These are phyloP conservation scores for Suillus ampliporus DNA, from an alignment of 768 basidiomycete species.

Conservation along the genomic window DNA sequence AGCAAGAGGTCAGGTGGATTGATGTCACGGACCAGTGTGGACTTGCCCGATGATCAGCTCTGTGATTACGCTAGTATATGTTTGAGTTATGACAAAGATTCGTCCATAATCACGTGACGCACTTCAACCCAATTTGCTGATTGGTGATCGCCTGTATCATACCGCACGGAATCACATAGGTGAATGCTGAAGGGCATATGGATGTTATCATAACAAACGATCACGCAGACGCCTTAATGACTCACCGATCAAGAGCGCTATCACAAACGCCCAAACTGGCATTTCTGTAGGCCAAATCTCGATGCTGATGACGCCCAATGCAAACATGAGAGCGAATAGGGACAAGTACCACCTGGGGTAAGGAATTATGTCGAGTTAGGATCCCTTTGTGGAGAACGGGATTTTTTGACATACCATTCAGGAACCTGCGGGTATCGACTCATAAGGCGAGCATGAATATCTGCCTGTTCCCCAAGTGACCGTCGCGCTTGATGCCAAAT, in stretches of 20 bases:
- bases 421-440: constrained; percentile 59
- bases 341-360: constrained; percentile 73
- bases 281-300: constrained; percentile 75
- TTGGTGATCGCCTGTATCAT: constrained; percentile 79
- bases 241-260: constrained; percentile 62
- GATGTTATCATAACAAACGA: neutral
- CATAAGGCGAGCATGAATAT: constrained; percentile 88
- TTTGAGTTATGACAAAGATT: constrained; percentile 3
- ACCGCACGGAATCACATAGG: constrained; percentile 58
- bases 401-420: neutral
- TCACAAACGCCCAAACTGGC: constrained; percentile 72
- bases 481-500: constrained; percentile 75
- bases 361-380: neutral
- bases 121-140: constrained; percentile 74
- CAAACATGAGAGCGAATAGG: constrained; percentile 75
- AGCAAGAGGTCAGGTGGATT: neutral
- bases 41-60: constrained; percentile 75
- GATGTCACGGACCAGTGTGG: neutral
- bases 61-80: constrained; percentile 60
- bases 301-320: constrained; percentile 70
- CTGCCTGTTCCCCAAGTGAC: constrained; percentile 76
- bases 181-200: constrained; percentile 34
- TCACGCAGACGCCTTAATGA: neutral
- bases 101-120: constrained; percentile 8
- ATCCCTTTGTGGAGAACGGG: neutral